Conservation (phyloP, 257 asterid genomes). For the Penstemon eatonii region DNA sequence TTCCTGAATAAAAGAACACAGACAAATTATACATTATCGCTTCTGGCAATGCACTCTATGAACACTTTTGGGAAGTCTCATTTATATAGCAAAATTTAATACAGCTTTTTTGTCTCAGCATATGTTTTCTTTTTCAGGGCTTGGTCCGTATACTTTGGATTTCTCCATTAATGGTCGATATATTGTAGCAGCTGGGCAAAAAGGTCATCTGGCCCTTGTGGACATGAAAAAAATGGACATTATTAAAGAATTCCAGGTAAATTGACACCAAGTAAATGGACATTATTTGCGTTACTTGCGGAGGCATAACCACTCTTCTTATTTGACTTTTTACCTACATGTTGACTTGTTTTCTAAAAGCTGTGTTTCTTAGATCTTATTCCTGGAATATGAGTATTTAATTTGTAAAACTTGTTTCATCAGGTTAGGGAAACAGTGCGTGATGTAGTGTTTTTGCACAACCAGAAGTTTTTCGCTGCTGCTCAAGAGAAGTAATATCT, state of each 20-base stretch:
- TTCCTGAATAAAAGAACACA: not conserved
- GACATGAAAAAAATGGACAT: slow-evolving; percentile 77
- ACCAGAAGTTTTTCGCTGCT: slow-evolving; percentile 82
- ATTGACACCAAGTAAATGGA: not conserved
- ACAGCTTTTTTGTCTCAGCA: not conserved
- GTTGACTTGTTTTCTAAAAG: slow-evolving; percentile 10
- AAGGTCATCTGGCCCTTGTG: slow-evolving; percentile 83
- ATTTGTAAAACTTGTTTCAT: slow-evolving; percentile 15
- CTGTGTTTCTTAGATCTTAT: not conserved
- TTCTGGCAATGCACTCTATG: no score
- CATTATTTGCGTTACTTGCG: not conserved
- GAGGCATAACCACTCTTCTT: not conserved
- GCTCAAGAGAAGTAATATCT: slow-evolving; percentile 89
- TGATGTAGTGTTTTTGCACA: slow-evolving; percentile 87
- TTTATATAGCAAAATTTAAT: no score
- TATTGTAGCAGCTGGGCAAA: slow-evolving; percentile 84
- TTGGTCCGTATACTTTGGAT: slow-evolving; percentile 89
- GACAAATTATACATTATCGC: not conserved
- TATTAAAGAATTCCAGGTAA: slow-evolving; percentile 81
- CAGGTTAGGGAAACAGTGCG: slow-evolving; percentile 92
- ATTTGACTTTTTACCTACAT: not conserved
- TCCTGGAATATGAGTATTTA: slow-evolving; percentile 13
- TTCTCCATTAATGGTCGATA: slow-evolving; percentile 78
- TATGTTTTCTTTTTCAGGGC: slow-evolving; percentile 43
- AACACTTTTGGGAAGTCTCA: no score